Conservation (phyloP, 441 rosid species). For the Euphorbia schlechtendalii region DNA sequence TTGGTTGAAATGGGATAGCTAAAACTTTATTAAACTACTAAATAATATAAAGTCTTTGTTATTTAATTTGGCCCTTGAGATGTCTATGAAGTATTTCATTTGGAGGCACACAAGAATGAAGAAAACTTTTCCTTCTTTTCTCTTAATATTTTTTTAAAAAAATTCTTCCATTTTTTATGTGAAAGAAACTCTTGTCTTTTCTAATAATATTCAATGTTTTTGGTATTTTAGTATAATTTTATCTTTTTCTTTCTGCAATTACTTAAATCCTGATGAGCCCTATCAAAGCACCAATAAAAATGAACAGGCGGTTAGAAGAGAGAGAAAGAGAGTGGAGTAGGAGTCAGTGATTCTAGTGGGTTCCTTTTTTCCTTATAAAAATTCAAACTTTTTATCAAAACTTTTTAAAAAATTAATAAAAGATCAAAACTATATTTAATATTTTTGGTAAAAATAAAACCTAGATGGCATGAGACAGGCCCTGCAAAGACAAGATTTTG, state of each 20-base stretch:
- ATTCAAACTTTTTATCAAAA: constrained; percentile 31
- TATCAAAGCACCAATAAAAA: constrained; percentile 57
- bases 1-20: constrained; percentile 33
- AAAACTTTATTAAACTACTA: background rate
- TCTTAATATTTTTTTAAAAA: background rate
- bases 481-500: constrained; percentile 47
- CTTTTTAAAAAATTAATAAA: background rate
- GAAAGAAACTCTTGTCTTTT: constrained; percentile 32
- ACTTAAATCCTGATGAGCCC: constrained; percentile 32
- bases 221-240: constrained; percentile 8
- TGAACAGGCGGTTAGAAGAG: constrained; percentile 79
- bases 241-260: constrained; percentile 23
- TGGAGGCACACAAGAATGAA: constrained; percentile 12
- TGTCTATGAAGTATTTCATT: constrained; percentile 22
- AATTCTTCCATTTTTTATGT: constrained; percentile 8
- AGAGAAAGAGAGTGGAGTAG: constrained; percentile 62
- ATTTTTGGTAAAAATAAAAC: constrained; percentile 19
- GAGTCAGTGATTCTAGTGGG: constrained; percentile 71
- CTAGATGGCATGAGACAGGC: constrained; percentile 34
- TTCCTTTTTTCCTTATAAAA: constrained; percentile 43
- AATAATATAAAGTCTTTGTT: background rate
- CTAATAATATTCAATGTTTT: background rate
- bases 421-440: constrained; percentile 8
- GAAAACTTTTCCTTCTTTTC: background rate
- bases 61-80: constrained; percentile 7